Conservation (phyloP, 83 land plant species). For the Diphasiastrum complanatum region DNA sequence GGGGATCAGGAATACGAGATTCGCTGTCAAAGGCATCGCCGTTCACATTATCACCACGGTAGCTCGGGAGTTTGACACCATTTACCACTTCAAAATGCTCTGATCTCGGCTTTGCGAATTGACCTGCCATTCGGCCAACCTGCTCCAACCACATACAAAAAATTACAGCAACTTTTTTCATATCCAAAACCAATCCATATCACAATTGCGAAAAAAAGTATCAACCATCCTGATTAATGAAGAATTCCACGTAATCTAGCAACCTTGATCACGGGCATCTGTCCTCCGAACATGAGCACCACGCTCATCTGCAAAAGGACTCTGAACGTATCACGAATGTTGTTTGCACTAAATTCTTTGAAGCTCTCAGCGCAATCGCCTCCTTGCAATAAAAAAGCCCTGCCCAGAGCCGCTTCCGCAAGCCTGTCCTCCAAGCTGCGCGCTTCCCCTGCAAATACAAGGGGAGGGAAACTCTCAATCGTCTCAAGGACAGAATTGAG, state of each 20-base stretch:
- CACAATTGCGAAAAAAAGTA: no score
- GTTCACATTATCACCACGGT: conserved; percentile 51
- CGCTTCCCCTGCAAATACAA: conserved; percentile 72
- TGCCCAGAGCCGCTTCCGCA: conserved; percentile 43
- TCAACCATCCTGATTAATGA: no score
- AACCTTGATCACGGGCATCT: conserved; percentile 53
- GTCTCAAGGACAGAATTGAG: conserved; percentile 41
- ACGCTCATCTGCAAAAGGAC: conserved; percentile 46
- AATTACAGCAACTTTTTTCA: no score
- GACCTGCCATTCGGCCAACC: conserved; percentile 57
- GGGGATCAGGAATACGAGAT: conserved; percentile 41
- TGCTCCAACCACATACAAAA: background rate
- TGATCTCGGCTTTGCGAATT: conserved; percentile 54
- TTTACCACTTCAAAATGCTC: conserved; percentile 28
- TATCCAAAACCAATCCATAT: background rate
- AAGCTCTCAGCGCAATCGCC: conserved; percentile 60
- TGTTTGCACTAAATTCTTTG: conserved; percentile 51
- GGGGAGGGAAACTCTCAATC: conserved; percentile 49
- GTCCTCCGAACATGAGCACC: conserved; percentile 52
- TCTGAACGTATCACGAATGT: conserved; percentile 47
- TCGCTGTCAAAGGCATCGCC: conserved; percentile 41
- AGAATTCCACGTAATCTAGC: conserved; percentile 3
- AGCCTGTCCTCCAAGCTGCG: conserved; percentile 44
- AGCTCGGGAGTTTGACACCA: conserved; percentile 43
- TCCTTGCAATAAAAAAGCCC: conserved; percentile 45